Percentiles rank a stretch among this genome's conserved stretches.
Conservation (phyloP, 2,329 filamentous ascomycete species). For the Zopfia rhizophila region DNA sequence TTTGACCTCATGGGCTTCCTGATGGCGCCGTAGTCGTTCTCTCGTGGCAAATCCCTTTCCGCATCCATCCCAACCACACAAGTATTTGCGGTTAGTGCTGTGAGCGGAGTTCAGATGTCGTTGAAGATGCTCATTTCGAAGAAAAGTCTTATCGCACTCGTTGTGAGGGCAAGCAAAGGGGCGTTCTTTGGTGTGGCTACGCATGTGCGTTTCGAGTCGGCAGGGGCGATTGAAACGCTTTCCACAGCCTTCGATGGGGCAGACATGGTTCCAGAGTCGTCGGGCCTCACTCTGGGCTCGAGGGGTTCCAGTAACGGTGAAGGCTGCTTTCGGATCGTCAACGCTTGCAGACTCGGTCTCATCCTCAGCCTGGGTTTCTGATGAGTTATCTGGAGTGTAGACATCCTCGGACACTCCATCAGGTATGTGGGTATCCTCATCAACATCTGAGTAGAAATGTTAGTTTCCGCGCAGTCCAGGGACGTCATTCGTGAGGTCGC, state of each 20-base stretch:
- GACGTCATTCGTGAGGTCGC: slow-evolving; percentile 14
- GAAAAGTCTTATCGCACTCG: slow-evolving; percentile 83
- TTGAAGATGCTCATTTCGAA: slow-evolving; percentile 85
- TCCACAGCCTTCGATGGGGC: slow-evolving; percentile 76
- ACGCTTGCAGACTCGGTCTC: background rate
- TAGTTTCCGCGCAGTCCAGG: background rate
- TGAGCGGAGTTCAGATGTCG: slow-evolving; percentile 88
- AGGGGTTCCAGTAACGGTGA: slow-evolving; percentile 39
- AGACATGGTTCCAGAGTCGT: slow-evolving; percentile 78
- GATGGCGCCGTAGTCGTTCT: slow-evolving; percentile 79
- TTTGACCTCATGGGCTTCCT: slow-evolving; percentile 79
- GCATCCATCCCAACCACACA: slow-evolving; percentile 78
- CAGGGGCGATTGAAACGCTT: slow-evolving; percentile 91
- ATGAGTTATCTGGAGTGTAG: slow-evolving; percentile 31
- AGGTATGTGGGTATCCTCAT: slow-evolving; percentile 1
- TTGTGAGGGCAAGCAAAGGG: slow-evolving; percentile 77
- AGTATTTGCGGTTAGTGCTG: slow-evolving; percentile 71
- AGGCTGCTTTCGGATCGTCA: slow-evolving; percentile 35
- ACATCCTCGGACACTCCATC: slow-evolving; percentile 7
- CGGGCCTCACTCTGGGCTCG: slow-evolving; percentile 55
- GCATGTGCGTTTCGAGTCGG: slow-evolving; percentile 79
- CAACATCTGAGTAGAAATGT: background rate
- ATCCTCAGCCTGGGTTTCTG: background rate
- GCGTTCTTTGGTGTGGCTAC: slow-evolving; percentile 86
- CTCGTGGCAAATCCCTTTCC: slow-evolving; percentile 84